These are phyloP conservation scores for Neurospora sublineolata DNA, from an alignment of 495 filamentous ascomycete species.

Conservation along the genomic window DNA sequence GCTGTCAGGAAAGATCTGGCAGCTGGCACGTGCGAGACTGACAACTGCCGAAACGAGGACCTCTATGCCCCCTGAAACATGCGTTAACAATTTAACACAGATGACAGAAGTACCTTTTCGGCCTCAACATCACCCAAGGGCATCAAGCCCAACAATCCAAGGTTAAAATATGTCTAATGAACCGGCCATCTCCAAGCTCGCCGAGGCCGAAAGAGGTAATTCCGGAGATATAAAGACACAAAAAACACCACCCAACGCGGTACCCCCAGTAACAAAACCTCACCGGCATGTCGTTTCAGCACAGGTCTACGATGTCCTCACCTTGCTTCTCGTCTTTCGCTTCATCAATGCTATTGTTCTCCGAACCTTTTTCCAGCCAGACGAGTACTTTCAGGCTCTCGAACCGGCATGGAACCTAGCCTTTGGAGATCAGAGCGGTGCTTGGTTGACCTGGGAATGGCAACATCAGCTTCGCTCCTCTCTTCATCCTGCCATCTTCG, in stretches of 20 bases:
- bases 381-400: constrained; percentile 93
- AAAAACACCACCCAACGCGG: background rate
- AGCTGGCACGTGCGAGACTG: background rate
- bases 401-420: constrained; percentile 90
- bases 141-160: background rate
- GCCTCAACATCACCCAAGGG: background rate
- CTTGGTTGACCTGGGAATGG: constrained; percentile 99
- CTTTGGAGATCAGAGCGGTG: constrained; percentile 65
- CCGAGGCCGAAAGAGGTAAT: background rate
- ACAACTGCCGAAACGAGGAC: background rate
- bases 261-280: background rate
- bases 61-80: background rate
- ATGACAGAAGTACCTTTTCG: background rate
- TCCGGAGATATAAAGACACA: background rate
- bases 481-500: constrained; percentile 80
- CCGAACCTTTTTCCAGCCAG: constrained; percentile 97
- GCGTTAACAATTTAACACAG: background rate
- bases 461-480: constrained; percentile 79
- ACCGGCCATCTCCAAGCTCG: background rate
- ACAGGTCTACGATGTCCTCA: constrained; percentile 38
- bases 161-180: background rate
- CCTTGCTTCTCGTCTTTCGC: constrained; percentile 62
- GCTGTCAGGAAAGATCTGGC: background rate
- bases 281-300: constrained; percentile 21
- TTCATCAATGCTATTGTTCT: constrained; percentile 74